Base-by-base conservation (phyloP, 257 asterid genomes). In the Mitragyna speciosa region DNA sequence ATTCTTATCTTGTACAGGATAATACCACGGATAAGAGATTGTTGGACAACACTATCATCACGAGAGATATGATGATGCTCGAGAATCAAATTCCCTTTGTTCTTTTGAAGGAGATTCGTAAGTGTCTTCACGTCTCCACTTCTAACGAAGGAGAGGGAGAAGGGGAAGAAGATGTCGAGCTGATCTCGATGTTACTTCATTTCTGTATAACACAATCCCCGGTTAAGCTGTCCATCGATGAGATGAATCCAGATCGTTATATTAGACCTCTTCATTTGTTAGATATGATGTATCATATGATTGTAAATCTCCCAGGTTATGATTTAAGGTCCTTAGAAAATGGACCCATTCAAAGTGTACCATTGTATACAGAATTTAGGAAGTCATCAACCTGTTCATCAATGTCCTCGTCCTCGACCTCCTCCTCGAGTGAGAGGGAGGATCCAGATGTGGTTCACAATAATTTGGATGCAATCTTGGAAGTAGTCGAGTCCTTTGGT, bases 61-160 rank as follows among this genome's bases (percentile, higher is more conserved):
- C 84, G 1, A 76, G 82, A 51, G 89, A 89, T 70, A 68, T 87
- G 3, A 20, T 89, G 82, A 85, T 89, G 87, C 81, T 84, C 22
- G 89, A 86, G 76, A 89, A 89, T 66, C 92, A 89, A 77, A 87
- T 89, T 43, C 92, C 87, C 0, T 59, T 58, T 24, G 3, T 84
- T 33, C 15, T 77, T 24, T n/a, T 89, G 33, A 74, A 78, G 67
- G 80, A 77, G 78, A 85, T 88, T 39, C 73, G 61, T 0, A 56
- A 63, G 54, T 59, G 58, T 45, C 75, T 85, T 41, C 36, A 43
- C 30, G 1, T 83, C 2, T 71, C 76, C 19, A 28, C 79, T 0
- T 58, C 33, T 7, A 12, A n/a, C 2, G 82, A 65, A 12, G 33
- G 41, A 1, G 81, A 73, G 4, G 36, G 39, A 36, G 39, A 63